phyloP scores from a whole-genome alignment of 2,329 filamentous ascomycete species.

The Ophiostoma ips region DNA sequence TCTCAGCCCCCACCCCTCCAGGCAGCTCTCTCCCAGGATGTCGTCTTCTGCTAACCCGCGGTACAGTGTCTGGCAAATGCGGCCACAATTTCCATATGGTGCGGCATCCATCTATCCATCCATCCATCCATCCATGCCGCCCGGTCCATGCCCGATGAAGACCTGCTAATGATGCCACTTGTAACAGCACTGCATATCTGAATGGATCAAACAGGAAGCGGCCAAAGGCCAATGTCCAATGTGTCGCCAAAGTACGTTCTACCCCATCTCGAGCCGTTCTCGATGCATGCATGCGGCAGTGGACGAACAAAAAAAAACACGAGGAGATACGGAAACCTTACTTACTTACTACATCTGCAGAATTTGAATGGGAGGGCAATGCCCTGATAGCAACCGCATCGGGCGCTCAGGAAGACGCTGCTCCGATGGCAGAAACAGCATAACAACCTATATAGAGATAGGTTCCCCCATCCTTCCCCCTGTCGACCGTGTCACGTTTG shows the following conservation, averaged over 20 bases:
- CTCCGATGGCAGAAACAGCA: neutral
- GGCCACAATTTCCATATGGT: constrained; percentile 98
- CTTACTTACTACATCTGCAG: constrained; percentile 10
- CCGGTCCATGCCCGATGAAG: neutral
- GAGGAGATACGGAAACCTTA: neutral
- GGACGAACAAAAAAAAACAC: too few species aligned
- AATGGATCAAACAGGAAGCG: constrained; percentile 92
- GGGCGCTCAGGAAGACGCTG: constrained; percentile 6
- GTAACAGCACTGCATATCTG: constrained; percentile 75
- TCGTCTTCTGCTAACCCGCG: neutral
- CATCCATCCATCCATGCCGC: too few species aligned
- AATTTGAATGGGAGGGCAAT: constrained; percentile 21
- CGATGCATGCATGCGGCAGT: neutral
- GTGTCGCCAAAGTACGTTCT: constrained; percentile 76
- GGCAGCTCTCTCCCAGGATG: neutral
- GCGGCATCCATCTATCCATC: neutral
- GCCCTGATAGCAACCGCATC: constrained; percentile 10
- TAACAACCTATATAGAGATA: neutral
- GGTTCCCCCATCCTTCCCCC: too few species aligned
- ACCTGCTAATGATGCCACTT: neutral
- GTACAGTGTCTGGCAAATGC: constrained; percentile 84
- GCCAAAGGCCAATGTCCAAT: constrained; percentile 92
- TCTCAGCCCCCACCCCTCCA: too few species aligned
- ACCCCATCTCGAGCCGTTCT: neutral
- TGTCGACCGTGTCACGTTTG: too few species aligned